Conservation (phyloP, 2,329 filamentous ascomycete species). For the Fusarium nelsonii region DNA sequence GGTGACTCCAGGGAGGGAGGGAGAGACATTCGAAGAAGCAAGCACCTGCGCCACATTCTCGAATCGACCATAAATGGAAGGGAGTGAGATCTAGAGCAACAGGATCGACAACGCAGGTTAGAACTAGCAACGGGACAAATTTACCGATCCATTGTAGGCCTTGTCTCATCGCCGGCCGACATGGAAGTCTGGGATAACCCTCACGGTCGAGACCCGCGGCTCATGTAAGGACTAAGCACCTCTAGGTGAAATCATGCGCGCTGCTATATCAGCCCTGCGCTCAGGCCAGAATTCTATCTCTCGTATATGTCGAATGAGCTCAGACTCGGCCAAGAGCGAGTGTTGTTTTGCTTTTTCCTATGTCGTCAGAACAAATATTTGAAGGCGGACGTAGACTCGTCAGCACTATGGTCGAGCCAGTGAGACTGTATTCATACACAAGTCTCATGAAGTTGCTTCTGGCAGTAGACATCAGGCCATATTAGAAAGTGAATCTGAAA, state of each 20-base stretch:
- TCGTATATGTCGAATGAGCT: not conserved
- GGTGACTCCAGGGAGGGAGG: constrained; percentile 27
- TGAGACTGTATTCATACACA: constrained; percentile 5
- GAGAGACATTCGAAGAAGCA: constrained; percentile 24
- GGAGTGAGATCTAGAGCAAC: constrained; percentile 14
- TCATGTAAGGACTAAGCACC: not conserved
- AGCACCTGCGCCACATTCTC: constrained; percentile 22
- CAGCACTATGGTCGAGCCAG: constrained; percentile 8
- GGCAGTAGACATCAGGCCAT: constrained; percentile 29
- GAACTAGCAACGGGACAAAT: constrained; percentile 5
- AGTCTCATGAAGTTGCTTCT: constrained; percentile 28
- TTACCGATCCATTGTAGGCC: not conserved
- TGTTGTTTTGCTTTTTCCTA: constrained; percentile 27
- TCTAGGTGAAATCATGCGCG: not conserved
- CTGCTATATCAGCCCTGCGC: constrained; percentile 5
- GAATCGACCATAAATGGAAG: constrained; percentile 12
- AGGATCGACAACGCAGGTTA: constrained; percentile 1
- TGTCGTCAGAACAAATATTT: constrained; percentile 8
- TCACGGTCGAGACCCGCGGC: not conserved
- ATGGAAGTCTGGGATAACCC: not conserved
- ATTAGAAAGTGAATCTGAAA: constrained; percentile 10
- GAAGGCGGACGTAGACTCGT: constrained; percentile 5
- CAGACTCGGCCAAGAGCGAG: not conserved
- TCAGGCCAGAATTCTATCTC: not conserved
- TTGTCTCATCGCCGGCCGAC: constrained; percentile 5